Evolutionary conservation across 2,329 filamentous ascomycete genomes (phyloP), one percentile per base, ranked within the genome.

Genomic region (Venturia pyrina): DNA sequence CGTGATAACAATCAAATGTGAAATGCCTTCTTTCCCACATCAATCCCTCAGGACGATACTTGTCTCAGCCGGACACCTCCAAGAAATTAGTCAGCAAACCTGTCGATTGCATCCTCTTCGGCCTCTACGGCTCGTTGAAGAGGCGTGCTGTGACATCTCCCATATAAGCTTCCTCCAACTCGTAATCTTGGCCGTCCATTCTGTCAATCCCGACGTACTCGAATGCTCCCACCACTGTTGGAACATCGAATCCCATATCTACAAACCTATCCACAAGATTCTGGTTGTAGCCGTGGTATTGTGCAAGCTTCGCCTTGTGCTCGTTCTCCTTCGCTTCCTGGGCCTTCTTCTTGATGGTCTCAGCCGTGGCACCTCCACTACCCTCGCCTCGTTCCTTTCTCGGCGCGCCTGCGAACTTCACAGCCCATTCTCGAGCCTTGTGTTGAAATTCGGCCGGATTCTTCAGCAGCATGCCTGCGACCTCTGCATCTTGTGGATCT

Each of bases 401-500:
- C 0, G 90, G 90, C 19, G 95, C 95, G 41, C 88, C 86, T 1
- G 93, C 95, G 75, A 93, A 85, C 70, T 85, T 84, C 57, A 96
- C 85, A 3, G 95, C 91, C 95, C 95, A 99, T 70, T 97, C 90
- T 68, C 92, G 87, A 0, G 95, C 95, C 69, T 89, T 88, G 69
- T 86, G 83, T 65, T 90, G 87, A 72, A 97, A 98, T 66, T 87
- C 85, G 61, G 89, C 85, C 0, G 91, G 91, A 60, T 90, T 85
- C 2, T 87, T 84, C 67, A 96, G 82, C 73, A 98, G 83, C 91
- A 97, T 96, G 72, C 85, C 87, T 32, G 95, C 95, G 0, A 98
- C 95, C 76, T 97, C 91, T 48, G 93, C 93, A 73, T 99, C 95
- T 79, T 99, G 95, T 0, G 95, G 95, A 70, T 99, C 95, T 72